These are phyloP conservation scores for Solanum megistacrolobum DNA, from an alignment of 257 asterid genomes.

Conservation along the genomic window DNA sequence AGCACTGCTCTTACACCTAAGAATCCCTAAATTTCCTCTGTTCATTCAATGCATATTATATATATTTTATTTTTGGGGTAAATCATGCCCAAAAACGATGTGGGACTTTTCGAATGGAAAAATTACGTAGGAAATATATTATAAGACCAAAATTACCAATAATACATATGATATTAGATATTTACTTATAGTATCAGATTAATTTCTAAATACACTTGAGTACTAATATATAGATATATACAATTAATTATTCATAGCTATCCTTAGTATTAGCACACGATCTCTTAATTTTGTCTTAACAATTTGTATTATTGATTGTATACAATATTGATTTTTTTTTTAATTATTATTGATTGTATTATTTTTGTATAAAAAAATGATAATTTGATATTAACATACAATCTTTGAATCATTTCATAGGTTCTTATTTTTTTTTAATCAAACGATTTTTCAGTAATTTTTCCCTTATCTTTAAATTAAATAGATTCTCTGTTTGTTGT, in stretches of 20 bases:
- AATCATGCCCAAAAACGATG: not conserved
- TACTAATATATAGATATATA: not conserved
- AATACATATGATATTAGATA: not conserved
- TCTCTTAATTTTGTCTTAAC: not conserved
- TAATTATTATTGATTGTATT: not conserved
- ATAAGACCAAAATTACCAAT: not conserved
- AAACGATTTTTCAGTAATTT: not conserved
- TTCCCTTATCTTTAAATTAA: not conserved
- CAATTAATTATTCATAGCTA: not conserved
- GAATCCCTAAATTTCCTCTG: not conserved
- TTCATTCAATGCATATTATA: not conserved
- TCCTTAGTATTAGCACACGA: not conserved
- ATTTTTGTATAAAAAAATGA: not conserved
- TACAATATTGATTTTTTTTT: too few species aligned
- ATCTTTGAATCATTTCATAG: not conserved
- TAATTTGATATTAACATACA: not conserved
- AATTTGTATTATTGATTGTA: not conserved
- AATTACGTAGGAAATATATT: too few species aligned
- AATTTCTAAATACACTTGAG: not conserved
- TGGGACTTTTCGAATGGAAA: not conserved
- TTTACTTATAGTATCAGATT: too few species aligned
- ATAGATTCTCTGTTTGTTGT: not conserved
- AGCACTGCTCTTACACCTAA: not conserved
- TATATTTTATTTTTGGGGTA: not conserved
- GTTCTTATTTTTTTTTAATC: too few species aligned